Evolutionary conservation across 176 grass and related monocot species (phyloP), one percentile per base, ranked within the genome.

Genomic region (Melocanna baccifera): DNA sequence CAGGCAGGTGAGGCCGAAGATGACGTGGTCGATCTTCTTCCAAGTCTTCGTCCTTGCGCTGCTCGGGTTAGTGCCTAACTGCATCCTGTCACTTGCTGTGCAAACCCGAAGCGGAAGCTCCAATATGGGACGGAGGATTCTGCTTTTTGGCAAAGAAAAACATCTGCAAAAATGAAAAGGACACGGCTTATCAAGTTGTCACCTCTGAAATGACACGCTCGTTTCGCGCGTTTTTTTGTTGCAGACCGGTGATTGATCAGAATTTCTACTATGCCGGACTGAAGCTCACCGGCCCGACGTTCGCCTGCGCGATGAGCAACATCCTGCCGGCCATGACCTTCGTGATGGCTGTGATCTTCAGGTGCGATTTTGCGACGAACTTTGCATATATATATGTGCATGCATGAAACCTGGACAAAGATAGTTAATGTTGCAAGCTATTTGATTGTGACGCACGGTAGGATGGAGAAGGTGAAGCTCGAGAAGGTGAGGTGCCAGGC

Each of bases 241-340:
- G 71, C 84, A 97, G 94, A 15, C 96, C 96, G 42, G 96, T 98
- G 62, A 95, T 98, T 2, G 93, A 98, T 22, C 96, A 98, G 69
- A 98, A 98, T 45, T 95, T 98, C 71, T 98, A 98, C 80, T 98
- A 98, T 22, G 86, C 67, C 1, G 96, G 89, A 1, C 58, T 98
- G 10, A 98, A 98, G 77, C 84, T 84, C 65, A 95, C 93, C 3
- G 92, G 93, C 1, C 96, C 96, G 19, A 98, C 96, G 6, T 98
- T 98, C 83, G 88, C 91, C 23, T 98, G 96, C 71, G 96, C 96
- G 0, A 90, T 98, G 96, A 98, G 93, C 85, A 98, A 98, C 92
- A 98, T 98, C 75, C 71, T 98, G 15, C 96, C 96, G 1, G 96
- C 93, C 6, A 92, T 98, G 93, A 98, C 96, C 83, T 98, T 95